Evolutionary conservation across 2,329 filamentous ascomycete genomes (phyloP).

Genomic region (Cyphellophora europaea): DNA sequence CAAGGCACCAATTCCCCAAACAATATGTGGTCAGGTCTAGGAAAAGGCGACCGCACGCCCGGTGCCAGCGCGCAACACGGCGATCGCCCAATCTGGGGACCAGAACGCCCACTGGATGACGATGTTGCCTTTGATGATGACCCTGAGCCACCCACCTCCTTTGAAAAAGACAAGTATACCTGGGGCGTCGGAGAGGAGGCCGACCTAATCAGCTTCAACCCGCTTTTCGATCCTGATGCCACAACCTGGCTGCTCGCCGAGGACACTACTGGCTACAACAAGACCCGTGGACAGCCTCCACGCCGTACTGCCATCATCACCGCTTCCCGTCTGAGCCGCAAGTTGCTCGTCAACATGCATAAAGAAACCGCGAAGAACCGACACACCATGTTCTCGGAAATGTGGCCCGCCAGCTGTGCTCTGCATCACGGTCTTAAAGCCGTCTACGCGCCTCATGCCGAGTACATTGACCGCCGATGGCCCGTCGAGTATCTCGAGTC

Average conservation of each 20-base stretch:
- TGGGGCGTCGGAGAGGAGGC: conserved; percentile 90
- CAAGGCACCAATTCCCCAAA: conserved; percentile 57
- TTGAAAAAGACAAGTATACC: conserved; percentile 69
- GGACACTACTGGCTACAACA: conserved; percentile 78
- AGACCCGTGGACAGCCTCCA: conserved; percentile 49
- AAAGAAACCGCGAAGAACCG: conserved; percentile 75
- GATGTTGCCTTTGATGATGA: conserved; percentile 62
- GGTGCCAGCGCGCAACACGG: conserved; percentile 26
- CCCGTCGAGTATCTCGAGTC: conserved; percentile 66
- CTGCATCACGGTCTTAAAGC: conserved; percentile 90
- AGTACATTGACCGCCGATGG: conserved; percentile 83
- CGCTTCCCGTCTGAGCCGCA: conserved; percentile 70
- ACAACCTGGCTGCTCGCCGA: conserved; percentile 76
- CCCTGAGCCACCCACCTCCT: conserved; percentile 64
- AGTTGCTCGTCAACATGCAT: conserved; percentile 80
- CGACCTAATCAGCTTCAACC: conserved; percentile 84
- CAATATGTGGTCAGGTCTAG: conserved; percentile 54
- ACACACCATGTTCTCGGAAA: conserved; percentile 88
- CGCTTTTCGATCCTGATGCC: conserved; percentile 79
- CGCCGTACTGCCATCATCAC: conserved; percentile 85
- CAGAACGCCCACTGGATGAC: conserved; percentile 57
- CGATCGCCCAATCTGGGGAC: conserved; percentile 73
- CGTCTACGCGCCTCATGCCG: conserved; percentile 79
- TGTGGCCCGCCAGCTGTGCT: conserved; percentile 85
- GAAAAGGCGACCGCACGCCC: conserved; percentile 19